Percentiles rank a stretch among this genome's conserved stretches.
phyloP scores from a whole-genome alignment of 331 rosid species.

The Stylosanthes scabra region DNA sequence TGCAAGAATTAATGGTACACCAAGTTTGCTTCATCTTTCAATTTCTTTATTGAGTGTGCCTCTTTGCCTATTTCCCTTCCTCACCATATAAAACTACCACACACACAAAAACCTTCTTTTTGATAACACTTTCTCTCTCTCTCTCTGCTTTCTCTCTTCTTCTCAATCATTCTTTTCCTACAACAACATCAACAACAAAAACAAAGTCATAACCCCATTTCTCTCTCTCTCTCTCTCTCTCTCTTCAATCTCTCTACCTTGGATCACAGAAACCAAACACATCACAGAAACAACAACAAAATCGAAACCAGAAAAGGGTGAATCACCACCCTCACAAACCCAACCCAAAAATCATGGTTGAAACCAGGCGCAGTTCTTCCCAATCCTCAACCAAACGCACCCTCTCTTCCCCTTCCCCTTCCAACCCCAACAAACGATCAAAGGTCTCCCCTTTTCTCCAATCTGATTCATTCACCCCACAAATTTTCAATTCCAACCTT shows the following conservation, averaged over 20 bases:
- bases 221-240: background rate
- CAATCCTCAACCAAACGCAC: conserved; percentile 74
- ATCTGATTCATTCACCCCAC: background rate
- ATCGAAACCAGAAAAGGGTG: background rate
- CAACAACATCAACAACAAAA: background rate
- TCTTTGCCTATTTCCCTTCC: too few relatives aligned
- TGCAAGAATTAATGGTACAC: too few relatives aligned
- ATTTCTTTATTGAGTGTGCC: background rate
- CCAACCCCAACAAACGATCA: conserved; percentile 75
- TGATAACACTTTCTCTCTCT: conserved; percentile 17
- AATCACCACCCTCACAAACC: background rate
- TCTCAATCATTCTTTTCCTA: conserved; percentile 25
- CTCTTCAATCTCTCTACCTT: background rate
- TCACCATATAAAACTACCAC: conserved; percentile 2
- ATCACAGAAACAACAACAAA: background rate
- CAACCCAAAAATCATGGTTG: conserved; percentile 61
- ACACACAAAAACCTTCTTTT: background rate
- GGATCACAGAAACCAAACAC: conserved; percentile 3
- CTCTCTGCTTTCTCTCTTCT: background rate
- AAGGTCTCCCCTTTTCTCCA: conserved; percentile 60
- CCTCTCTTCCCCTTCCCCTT: conserved; percentile 71
- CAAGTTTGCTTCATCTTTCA: too few relatives aligned
- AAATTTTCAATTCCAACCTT: too few relatives aligned
- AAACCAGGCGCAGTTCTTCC: conserved; percentile 78
- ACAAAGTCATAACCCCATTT: background rate